Conservation (phyloP, 2,329 filamentous ascomycete species). For the Calycina herbarum region DNA sequence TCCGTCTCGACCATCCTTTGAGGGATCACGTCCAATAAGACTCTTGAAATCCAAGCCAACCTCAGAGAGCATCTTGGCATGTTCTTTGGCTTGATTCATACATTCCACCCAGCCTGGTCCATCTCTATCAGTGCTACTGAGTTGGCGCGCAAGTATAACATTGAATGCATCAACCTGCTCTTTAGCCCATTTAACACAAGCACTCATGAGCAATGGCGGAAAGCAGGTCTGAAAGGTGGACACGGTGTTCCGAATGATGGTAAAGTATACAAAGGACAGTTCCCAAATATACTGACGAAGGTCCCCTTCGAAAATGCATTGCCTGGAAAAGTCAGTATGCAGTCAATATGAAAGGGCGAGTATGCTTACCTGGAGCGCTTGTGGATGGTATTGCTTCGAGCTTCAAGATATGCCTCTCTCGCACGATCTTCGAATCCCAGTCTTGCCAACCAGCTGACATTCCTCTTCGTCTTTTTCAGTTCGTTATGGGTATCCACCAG, state of each 20-base stretch:
- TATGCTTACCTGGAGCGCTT: constrained; percentile 74
- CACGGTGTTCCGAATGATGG: constrained; percentile 89
- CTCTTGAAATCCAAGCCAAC: constrained; percentile 89
- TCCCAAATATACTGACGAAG: constrained; percentile 93
- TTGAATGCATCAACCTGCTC: constrained; percentile 92
- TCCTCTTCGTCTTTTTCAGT: constrained; percentile 72
- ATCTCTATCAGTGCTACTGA: constrained; percentile 80
- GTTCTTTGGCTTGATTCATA: constrained; percentile 76
- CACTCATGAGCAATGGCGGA: constrained; percentile 82
- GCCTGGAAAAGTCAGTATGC: constrained; percentile 50
- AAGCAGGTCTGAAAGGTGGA: constrained; percentile 86
- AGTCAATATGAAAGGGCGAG: neutral
- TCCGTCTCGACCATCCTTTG: constrained; percentile 18
- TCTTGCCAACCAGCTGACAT: constrained; percentile 80
- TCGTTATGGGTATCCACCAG: constrained; percentile 77
- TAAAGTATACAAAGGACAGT: constrained; percentile 93
- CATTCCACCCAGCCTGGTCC: constrained; percentile 79
- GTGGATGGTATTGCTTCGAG: constrained; percentile 74
- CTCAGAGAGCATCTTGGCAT: constrained; percentile 76
- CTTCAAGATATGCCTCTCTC: constrained; percentile 80
- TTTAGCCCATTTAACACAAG: constrained; percentile 98
- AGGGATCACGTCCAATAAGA: constrained; percentile 64
- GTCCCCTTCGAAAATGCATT: constrained; percentile 94
- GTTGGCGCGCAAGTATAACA: constrained; percentile 73
- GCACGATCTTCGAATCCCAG: constrained; percentile 90